A percentile compares a stretch with the other conserved stretches of the same genome.
Evolutionary conservation across 2,329 filamentous ascomycete genomes (phyloP).

Genomic region (Ampelomyces quisqualis): DNA sequence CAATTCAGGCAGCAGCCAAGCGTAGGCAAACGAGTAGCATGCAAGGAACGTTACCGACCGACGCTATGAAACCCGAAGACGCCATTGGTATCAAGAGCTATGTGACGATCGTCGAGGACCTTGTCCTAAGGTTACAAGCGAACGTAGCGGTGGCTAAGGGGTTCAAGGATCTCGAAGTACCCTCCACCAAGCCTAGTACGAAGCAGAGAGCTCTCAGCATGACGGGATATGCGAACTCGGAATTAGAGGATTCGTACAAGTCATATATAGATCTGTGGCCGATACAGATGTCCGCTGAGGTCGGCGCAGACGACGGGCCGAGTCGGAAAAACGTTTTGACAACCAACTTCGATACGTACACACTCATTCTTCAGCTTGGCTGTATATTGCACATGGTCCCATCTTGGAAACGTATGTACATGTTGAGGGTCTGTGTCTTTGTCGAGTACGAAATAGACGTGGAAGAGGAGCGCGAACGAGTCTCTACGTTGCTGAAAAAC

Average conservation of each 20-base stretch:
- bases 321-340: conserved; percentile 66
- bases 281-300: conserved; percentile 88
- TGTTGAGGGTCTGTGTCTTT: conserved; percentile 77
- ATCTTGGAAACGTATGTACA: conserved; percentile 73
- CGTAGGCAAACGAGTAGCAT: conserved; percentile 54
- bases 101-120: conserved; percentile 78
- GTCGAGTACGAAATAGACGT: conserved; percentile 87
- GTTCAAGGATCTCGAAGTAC: conserved; percentile 74
- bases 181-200: conserved; percentile 44
- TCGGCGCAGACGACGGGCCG: conserved; percentile 54
- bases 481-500: conserved; percentile 74
- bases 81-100: conserved; percentile 73
- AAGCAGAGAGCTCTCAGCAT: conserved; percentile 28
- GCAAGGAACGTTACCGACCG: conserved; percentile 65
- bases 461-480: conserved; percentile 71
- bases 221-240: conserved; percentile 31
- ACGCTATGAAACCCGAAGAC: conserved; percentile 66
- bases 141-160: conserved; percentile 85
- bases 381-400: conserved; percentile 81
- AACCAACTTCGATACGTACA: conserved; percentile 89
- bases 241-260: conserved; percentile 62
- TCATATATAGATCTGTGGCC: conserved; percentile 88
- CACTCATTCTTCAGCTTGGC: conserved; percentile 81
- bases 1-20: conserved; percentile 31
- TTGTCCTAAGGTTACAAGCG: conserved; percentile 73